A percentile compares a stretch with the other conserved stretches of the same genome.
Evolutionary conservation across 2,329 filamentous ascomycete species (phyloP).

Genomic region (Tolypocladium sp.): DNA sequence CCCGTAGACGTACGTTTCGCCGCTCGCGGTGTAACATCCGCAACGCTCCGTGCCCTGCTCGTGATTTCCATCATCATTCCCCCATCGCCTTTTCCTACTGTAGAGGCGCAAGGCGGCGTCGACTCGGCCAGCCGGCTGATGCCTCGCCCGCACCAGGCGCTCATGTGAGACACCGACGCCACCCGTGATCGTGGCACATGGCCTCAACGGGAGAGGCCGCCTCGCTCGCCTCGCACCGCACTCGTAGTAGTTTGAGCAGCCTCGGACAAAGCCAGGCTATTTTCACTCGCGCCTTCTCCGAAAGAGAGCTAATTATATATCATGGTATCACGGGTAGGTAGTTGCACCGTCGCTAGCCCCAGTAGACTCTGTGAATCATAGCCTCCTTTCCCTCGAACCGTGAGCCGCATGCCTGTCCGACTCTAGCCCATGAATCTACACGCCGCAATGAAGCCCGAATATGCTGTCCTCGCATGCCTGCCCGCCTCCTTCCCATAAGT

Average conservation of each 20-base stretch:
- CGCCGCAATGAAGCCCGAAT: too few relatives aligned
- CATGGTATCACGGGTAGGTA: neutral
- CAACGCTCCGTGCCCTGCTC: neutral
- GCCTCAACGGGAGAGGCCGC: neutral
- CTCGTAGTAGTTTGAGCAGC: neutral
- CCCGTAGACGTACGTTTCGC: neutral
- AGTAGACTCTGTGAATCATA: neutral
- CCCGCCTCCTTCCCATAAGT: neutral
- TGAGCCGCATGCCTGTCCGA: neutral
- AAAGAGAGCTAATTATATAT: too few relatives aligned
- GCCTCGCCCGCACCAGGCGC: neutral
- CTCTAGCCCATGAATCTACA: neutral
- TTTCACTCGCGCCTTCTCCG: neutral
- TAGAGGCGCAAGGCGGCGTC: neutral
- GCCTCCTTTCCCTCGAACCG: neutral
- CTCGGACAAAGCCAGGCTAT: neutral
- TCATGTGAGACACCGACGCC: slow-evolving; percentile 6
- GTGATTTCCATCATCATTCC: neutral
- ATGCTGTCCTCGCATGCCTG: too few relatives aligned
- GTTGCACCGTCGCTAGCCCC: neutral
- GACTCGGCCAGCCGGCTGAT: neutral
- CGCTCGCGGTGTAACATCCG: neutral
- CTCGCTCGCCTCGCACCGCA: neutral
- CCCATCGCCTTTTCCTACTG: neutral
- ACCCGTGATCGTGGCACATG: slow-evolving; percentile 10